Evolutionary conservation across 2,329 filamentous ascomycete genomes (phyloP).

Genomic region (Chaetomiaceae sp.): DNA sequence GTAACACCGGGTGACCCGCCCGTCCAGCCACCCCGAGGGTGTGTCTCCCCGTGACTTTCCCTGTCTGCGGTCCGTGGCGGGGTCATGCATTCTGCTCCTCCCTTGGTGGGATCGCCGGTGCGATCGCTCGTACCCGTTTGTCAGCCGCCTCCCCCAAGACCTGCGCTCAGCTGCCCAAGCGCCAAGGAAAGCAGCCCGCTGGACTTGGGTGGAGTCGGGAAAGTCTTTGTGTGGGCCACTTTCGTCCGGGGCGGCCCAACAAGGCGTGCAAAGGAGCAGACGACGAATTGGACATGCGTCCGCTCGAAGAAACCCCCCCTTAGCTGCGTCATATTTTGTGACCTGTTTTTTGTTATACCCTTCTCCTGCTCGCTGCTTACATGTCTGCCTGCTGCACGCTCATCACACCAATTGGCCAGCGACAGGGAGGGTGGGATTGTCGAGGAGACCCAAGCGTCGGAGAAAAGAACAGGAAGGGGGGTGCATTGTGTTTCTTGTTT

Average conservation of each 20-base stretch:
- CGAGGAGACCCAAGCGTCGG: background rate
- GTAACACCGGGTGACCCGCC: too few species aligned
- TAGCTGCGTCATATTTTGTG: too few species aligned
- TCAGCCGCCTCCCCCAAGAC: background rate
- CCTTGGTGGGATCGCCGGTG: conserved; percentile 11
- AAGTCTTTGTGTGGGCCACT: conserved; percentile 6
- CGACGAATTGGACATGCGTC: too few species aligned
- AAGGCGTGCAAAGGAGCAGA: too few species aligned
- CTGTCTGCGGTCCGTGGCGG: conserved; percentile 31
- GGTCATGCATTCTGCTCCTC: conserved; percentile 24
- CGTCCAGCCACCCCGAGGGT: conserved; percentile 14
- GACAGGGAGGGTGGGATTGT: background rate
- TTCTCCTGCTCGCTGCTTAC: background rate
- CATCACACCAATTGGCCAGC: background rate
- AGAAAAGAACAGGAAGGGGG: background rate
- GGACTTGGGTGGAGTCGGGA: too few species aligned
- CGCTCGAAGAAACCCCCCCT: too few species aligned
- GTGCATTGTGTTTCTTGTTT: background rate
- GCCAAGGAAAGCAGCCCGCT: too few species aligned
- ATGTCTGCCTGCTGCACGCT: too few species aligned
- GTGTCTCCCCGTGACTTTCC: conserved; percentile 24
- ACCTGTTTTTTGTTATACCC: background rate
- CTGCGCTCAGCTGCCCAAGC: conserved; percentile 6
- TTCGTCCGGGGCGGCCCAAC: background rate
- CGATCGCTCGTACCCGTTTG: conserved; percentile 6